Evolutionary conservation across 768 basidiomycete species (phyloP).

Genomic region (Piloderma croceum): DNA sequence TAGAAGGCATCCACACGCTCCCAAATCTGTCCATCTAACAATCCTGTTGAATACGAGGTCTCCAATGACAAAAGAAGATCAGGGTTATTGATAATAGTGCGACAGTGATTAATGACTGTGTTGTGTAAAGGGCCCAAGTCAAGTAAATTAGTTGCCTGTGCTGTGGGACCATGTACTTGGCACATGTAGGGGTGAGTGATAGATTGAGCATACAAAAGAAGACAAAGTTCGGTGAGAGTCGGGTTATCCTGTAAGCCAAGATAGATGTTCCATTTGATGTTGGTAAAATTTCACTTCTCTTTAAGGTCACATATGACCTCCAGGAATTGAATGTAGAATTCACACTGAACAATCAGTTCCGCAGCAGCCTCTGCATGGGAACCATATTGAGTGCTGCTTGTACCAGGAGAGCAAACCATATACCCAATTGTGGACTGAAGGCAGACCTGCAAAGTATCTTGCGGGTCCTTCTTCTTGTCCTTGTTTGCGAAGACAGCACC

Average conservation of each 20-base stretch:
- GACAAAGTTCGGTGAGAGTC: constrained; percentile 4
- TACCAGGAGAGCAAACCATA: constrained; percentile 25
- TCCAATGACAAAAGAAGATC: constrained; percentile 8
- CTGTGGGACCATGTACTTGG: constrained; percentile 4
- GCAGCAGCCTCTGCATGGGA: constrained; percentile 25
- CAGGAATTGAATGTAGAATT: constrained; percentile 24
- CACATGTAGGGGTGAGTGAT: constrained; percentile 7
- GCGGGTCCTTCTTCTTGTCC: constrained; percentile 20
- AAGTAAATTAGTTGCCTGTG: constrained; percentile 4
- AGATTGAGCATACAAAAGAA: background rate
- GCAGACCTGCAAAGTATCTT: constrained; percentile 8
- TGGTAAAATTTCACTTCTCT: constrained; percentile 5
- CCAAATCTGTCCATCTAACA: constrained; percentile 20
- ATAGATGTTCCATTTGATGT: constrained; percentile 5
- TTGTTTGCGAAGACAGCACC: constrained; percentile 20
- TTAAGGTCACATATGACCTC: constrained; percentile 24
- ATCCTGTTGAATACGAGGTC: constrained; percentile 3
- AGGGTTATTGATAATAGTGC: constrained; percentile 5
- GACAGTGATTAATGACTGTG: constrained; percentile 5
- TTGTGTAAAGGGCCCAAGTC: constrained; percentile 10
- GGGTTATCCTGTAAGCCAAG: background rate
- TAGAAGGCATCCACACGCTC: constrained; percentile 3
- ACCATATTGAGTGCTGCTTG: constrained; percentile 31
- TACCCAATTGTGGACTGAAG: constrained; percentile 19
- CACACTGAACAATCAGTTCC: constrained; percentile 20